Evolutionary conservation across 306 rosid genomes (phyloP).

Genomic region (Citrullus amarus): DNA sequence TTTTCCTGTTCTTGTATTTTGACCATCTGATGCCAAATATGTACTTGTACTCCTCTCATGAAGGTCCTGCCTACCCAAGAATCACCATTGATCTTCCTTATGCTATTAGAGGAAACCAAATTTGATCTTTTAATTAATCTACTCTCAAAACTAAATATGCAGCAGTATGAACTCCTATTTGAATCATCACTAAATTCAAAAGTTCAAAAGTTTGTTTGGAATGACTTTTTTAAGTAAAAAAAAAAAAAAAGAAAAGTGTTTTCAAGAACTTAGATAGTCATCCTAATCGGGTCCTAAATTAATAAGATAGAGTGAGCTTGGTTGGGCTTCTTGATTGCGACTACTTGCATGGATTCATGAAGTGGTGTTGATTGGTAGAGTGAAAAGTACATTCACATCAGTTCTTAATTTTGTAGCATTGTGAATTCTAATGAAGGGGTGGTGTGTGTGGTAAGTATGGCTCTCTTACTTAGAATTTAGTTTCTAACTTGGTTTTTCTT

Average conservation of each 20-base stretch:
- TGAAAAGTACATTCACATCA: too few relatives aligned
- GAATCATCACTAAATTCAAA: neutral
- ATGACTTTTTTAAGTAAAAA: too few relatives aligned
- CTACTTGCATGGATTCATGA: neutral
- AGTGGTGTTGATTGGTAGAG: neutral
- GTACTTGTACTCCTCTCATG: neutral
- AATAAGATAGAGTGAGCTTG: neutral
- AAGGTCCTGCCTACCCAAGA: neutral
- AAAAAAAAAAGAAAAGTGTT: too few relatives aligned
- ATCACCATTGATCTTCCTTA: neutral
- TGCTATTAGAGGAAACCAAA: neutral
- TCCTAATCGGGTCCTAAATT: too few relatives aligned
- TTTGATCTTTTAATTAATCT: neutral
- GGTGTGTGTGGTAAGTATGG: too few relatives aligned
- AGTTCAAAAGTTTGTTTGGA: neutral
- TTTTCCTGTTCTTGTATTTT: neutral
- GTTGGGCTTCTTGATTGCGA: neutral
- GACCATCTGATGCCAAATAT: neutral
- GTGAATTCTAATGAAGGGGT: neutral
- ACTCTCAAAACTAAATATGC: neutral
- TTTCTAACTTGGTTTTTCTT: too few relatives aligned
- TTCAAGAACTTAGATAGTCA: too few relatives aligned
- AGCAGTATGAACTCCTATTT: neutral
- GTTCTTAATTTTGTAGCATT: neutral
- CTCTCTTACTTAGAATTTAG: too few relatives aligned